Base-by-base conservation (phyloP, 2,329 filamentous ascomycete species). In the Apiospora marii region DNA sequence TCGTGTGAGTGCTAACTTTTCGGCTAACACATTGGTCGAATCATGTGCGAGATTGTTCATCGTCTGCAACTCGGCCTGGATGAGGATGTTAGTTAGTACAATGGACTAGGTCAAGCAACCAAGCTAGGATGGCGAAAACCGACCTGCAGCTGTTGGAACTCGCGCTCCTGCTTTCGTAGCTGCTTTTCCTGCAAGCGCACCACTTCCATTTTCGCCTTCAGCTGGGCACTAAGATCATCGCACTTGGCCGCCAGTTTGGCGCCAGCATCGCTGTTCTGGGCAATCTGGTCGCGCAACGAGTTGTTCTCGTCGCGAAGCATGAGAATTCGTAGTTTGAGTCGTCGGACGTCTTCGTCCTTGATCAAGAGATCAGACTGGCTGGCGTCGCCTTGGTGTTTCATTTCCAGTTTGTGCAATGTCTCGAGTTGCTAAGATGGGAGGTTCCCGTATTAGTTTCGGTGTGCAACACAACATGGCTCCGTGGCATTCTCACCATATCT, bases 221-320 rank as follows among this genome's bases (percentile, higher is more conserved):
- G 79, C 74, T 88, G 83, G 22, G 76, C 75, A 22, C 80, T 81
- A 5, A 85, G 75, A 34, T 83, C 81, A 13, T 86, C 83, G 72
- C 82, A 81, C 71, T 84, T 81, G 19, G 82, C 79, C 0, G 78
- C 77, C 16, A 89, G 79, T 13, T 77, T 77, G 10, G 76, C 70
- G 46, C 77, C 79, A n/a, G 72, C 67, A 49, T 78, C 76, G 24
- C 74, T 74, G 72, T 79, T 81, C 12, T 82, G 76, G 43, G 89
- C 88, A 69, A 92, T 87, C 61, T 89, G 87, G 70, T 89, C 86
- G 70, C 92, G 89, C 41, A 98, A 82, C 13, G 89, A 87, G 68
- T 91, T 89, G 75, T 92, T 94, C 74, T 97, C 92, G 75, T 95
- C 91, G 74, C 92, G 87, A n/a, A 93, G 85, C n/a, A 95, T 83